phyloP scores from a whole-genome alignment of 139 green algal species.

The Gonium pectorale region DNA sequence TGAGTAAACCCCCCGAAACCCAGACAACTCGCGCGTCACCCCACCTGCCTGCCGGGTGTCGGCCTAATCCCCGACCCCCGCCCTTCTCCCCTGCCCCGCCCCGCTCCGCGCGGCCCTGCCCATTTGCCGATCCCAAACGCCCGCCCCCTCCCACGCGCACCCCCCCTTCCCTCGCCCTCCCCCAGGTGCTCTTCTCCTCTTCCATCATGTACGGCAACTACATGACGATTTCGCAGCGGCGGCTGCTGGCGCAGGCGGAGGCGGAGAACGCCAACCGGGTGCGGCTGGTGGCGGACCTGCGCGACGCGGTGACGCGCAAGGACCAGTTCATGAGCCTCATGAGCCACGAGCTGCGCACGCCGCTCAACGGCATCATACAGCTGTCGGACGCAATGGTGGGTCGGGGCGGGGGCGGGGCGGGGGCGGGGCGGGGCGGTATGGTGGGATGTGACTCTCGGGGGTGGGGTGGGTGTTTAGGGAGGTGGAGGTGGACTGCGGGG shows the following conservation, averaged over 20 bases:
- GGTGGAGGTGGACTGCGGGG: too few relatives aligned
- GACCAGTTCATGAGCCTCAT: conserved; percentile 83
- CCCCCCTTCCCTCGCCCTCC: not conserved
- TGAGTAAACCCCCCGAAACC: too few relatives aligned
- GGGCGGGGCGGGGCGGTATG: conserved; percentile 73
- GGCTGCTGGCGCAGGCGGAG: conserved; percentile 44
- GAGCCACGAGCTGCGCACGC: conserved; percentile 84
- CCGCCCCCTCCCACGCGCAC: too few relatives aligned
- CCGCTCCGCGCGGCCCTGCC: too few relatives aligned
- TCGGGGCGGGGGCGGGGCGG: conserved; percentile 62
- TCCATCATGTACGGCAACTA: conserved; percentile 64
- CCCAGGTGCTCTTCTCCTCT: conserved; percentile 51
- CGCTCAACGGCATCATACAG: conserved; percentile 88
- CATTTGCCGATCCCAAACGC: too few relatives aligned
- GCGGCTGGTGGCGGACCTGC: conserved; percentile 50
- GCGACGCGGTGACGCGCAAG: conserved; percentile 60
- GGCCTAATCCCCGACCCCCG: too few relatives aligned
- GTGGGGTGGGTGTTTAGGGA: too few relatives aligned
- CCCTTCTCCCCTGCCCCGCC: too few relatives aligned
- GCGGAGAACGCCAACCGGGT: conserved; percentile 47
- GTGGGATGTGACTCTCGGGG: too few relatives aligned
- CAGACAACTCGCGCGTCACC: too few relatives aligned
- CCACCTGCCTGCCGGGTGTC: too few relatives aligned
- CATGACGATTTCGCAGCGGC: conserved; percentile 57
- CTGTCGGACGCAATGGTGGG: conserved; percentile 56